Base-by-base conservation (phyloP, 2,329 filamentous ascomycete species). In the Trichoderma hamatum region DNA sequence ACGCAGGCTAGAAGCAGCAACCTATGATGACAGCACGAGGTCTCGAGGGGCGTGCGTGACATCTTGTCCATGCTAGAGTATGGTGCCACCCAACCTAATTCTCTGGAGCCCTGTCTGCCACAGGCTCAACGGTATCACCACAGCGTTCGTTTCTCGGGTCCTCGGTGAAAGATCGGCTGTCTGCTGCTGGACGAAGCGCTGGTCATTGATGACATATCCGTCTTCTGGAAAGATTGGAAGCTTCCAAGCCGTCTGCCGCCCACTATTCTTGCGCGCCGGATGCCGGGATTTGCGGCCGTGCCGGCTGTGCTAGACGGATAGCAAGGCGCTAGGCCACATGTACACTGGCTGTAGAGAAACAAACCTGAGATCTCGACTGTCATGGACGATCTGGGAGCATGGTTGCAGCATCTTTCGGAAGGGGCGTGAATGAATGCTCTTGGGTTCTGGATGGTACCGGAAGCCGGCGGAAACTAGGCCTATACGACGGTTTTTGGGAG, bases 81-180 rank as follows among this genome's bases (percentile, higher is more conserved):
- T 58, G 56, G 56, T 49, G 63, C 63, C 52, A 66, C 63, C 39
- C 63, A 58, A 66, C 49, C 51, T 55, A 56, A 66, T 34, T 58
- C 61, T 62, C 43, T 51, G 59, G 59, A 62, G 59, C 59, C 59
- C 46, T 24, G 46, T 21, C 39, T 34, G 43, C 26, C 28, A 56
- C 6, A 56, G 60, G 46, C 60, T 32, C 13, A 21, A 14, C 26
- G 21, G 30, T 19, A 43, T 43, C 34, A 64, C 54, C 49, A 39
- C 24, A 14, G 26, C 61, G 14, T 24, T 39, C 32, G 10, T 24
- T 26, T 13, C 19, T 39, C 34, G 36, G 52, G 14, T 14, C 52
- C 52, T 58, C 52, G 63, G 52, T 46, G 51, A 49, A 58, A 66
- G 63, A 66, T 66, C 52, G 63, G 63, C 21, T 66, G 52, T 39